Base-by-base conservation (phyloP, 2,329 filamentous ascomycete species). In the Rachicladosporium sp. region DNA sequence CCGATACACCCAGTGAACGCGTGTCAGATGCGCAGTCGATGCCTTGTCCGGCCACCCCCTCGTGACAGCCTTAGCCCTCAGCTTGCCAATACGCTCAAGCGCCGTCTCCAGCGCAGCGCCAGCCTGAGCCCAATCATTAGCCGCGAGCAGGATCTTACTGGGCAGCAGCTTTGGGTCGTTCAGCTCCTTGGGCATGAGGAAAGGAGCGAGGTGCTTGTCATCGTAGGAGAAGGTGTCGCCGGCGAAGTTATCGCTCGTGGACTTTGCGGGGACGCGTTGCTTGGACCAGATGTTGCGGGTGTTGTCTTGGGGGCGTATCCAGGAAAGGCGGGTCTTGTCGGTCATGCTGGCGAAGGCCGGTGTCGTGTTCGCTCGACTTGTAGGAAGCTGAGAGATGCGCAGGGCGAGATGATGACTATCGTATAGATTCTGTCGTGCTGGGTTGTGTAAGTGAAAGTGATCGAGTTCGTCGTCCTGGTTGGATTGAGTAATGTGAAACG, bases 71-170 rank as follows among this genome's bases (percentile, higher is more conserved):
- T 60, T 45, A 35, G 49, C 43, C 48, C 56, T 55, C 10, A 60
- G 50, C 23, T 50, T 47, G 7, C 53, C 45, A 34, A 61, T 52
- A 21, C 60, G 56, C 23, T 54, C 53, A 30, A 63, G 49, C 43
- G 62, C 55, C 35, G 65, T 68, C 46, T 58, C 53, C 29, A 68
- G 59, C 30, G 65, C 65, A 11, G 67, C 67, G 32, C 62, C 66
- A 37, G 64, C 58, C 35, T 61, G 59, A 46, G 63, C 59, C 50
- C 68, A 58, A 27, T 58, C 52, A 4, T 56, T 50, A 23, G 65
- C 43, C 29, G 47, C 49, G 9, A 51, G 46, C 36, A 55, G 49
- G 10, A 69, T 50, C 10, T 54, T 44, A 1, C 43, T 30, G 4
- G 65, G 62, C 8, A 69, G 55, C 23, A 47, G 50, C 21, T 53